These are phyloP conservation scores for Hylodesmum podocarpum DNA, from an alignment of 306 rosid genomes.

Conservation along the genomic window DNA sequence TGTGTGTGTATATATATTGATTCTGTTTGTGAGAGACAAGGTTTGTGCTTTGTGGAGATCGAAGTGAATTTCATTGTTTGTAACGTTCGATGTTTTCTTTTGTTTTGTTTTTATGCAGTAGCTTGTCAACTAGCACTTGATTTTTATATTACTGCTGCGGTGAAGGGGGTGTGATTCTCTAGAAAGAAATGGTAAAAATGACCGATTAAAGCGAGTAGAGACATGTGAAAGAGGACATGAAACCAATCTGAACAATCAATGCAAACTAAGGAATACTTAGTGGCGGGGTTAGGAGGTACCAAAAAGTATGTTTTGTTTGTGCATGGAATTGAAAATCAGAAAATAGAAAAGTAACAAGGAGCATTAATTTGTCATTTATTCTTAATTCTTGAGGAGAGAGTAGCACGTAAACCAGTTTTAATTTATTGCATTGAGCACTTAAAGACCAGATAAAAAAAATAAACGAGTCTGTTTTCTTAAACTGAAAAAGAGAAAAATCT, in stretches of 20 bases:
- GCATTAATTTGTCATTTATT: background rate
- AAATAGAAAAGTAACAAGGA: background rate
- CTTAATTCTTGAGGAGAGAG: too few relatives aligned
- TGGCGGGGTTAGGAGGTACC: background rate
- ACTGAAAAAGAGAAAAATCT: background rate
- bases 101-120: background rate
- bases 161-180: background rate
- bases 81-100: constrained; percentile 25
- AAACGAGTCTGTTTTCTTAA: background rate
- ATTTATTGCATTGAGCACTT: background rate
- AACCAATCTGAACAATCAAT: constrained; percentile 18
- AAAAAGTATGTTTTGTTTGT: constrained; percentile 15
- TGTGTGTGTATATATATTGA: constrained; percentile 21
- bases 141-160: background rate
- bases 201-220: too few relatives aligned
- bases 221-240: constrained; percentile 19
- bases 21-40: constrained; percentile 15
- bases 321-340: background rate
- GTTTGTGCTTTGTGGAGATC: constrained; percentile 42
- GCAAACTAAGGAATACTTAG: background rate
- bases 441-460: background rate
- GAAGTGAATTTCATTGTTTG: constrained; percentile 35
- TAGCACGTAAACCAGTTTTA: background rate
- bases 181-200: too few relatives aligned
- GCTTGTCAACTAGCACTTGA: constrained; percentile 33